Evolutionary conservation across 2,329 filamentous ascomycete species (phyloP).

Genomic region (Neurospora sp.): DNA sequence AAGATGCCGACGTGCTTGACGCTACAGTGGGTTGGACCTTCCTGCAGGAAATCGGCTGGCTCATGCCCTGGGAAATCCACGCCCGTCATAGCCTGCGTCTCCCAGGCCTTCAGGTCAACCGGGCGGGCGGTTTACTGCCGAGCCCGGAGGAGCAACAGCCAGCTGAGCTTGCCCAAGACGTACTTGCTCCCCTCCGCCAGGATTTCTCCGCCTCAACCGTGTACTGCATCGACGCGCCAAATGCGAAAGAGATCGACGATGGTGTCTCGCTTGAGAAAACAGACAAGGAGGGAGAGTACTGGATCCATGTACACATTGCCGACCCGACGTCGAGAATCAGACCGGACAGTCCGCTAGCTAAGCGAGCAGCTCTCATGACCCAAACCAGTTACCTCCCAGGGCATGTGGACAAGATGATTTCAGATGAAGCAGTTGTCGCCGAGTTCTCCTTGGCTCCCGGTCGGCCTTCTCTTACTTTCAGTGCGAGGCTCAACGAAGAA

Average conservation of each 20-base stretch:
- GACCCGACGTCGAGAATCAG: slow-evolving; percentile 64
- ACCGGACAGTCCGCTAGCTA: slow-evolving; percentile 46
- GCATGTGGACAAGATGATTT: slow-evolving; percentile 48
- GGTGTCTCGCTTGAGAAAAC: slow-evolving; percentile 61
- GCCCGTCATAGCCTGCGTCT: slow-evolving; percentile 50
- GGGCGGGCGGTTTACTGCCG: slow-evolving; percentile 29
- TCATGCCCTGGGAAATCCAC: slow-evolving; percentile 61
- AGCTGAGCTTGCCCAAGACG: slow-evolving; percentile 28
- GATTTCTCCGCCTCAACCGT: slow-evolving; percentile 50
- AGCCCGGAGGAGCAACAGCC: slow-evolving; percentile 16
- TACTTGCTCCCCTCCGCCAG: slow-evolving; percentile 40
- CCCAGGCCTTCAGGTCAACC: slow-evolving; percentile 35
- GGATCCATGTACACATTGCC: slow-evolving; percentile 71
- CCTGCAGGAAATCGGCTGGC: slow-evolving; percentile 64
- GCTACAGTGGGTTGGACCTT: slow-evolving; percentile 49
- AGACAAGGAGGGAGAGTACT: slow-evolving; percentile 44
- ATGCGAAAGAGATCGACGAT: slow-evolving; percentile 66
- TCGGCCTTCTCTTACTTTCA: slow-evolving; percentile 50
- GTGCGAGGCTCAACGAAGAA: slow-evolving; percentile 41
- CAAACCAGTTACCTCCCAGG: slow-evolving; percentile 52
- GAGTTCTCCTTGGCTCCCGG: slow-evolving; percentile 44
- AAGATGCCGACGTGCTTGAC: slow-evolving; percentile 34
- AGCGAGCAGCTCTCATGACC: slow-evolving; percentile 50
- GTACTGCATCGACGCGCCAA: slow-evolving; percentile 62
- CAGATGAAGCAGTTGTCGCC: slow-evolving; percentile 34